These are phyloP conservation scores for Irpex sp. DNA, from an alignment of 1,284 basidiomycete species.

Conservation along the genomic window DNA sequence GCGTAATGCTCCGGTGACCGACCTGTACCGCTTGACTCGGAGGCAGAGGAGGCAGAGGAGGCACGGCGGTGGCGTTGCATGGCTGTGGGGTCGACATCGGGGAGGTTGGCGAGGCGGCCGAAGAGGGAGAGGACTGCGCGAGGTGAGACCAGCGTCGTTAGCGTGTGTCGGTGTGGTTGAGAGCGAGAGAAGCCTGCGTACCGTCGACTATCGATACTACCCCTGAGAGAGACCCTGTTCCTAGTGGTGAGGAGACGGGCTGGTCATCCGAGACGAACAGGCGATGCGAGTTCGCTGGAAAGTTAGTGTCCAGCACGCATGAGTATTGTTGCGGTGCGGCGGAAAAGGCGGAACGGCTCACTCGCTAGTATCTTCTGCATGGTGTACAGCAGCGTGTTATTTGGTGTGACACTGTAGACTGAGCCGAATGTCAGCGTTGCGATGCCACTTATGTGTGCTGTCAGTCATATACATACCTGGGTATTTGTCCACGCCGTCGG, in stretches of 20 bases:
- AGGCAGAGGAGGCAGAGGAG: constrained; percentile 54
- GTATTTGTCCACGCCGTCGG: constrained; percentile 70
- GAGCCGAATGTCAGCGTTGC: constrained; percentile 3
- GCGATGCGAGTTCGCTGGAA: constrained; percentile 67
- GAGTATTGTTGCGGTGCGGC: too few species aligned
- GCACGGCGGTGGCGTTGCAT: constrained; percentile 73
- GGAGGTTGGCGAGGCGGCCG: constrained; percentile 64
- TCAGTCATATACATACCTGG: constrained; percentile 46
- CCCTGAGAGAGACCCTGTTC: constrained; percentile 46
- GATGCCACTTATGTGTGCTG: background rate
- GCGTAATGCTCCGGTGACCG: constrained; percentile 16
- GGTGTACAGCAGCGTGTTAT: constrained; percentile 59
- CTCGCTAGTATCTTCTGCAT: constrained; percentile 78
- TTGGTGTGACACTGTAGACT: constrained; percentile 72
- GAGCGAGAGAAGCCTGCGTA: constrained; percentile 30
- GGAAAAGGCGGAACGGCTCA: constrained; percentile 33
- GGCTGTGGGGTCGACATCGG: constrained; percentile 65
- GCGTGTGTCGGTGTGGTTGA: constrained; percentile 1
- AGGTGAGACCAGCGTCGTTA: background rate
- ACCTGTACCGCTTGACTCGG: constrained; percentile 19
- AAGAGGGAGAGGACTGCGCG: constrained; percentile 66
- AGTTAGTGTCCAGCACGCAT: background rate
- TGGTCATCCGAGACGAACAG: constrained; percentile 70
- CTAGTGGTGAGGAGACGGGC: constrained; percentile 39
- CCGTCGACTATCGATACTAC: constrained; percentile 79